Base-by-base conservation (phyloP, 1,284 basidiomycete genomes). In the Neotropicomus parvogracilis region DNA sequence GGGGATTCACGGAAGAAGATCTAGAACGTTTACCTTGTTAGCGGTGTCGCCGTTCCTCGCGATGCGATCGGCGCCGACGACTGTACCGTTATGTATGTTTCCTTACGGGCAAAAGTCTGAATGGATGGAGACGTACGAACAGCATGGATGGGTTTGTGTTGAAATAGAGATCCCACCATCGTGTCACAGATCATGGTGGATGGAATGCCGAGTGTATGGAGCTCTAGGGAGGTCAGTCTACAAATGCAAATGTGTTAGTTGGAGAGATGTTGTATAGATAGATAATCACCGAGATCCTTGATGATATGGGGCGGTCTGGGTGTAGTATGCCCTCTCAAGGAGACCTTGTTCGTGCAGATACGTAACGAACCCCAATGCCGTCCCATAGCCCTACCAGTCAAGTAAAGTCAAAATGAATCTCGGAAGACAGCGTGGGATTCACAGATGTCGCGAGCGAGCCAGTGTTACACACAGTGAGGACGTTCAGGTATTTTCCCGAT, bases 401-500 rank as follows among this genome's bases (percentile, higher is more conserved):
- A 50, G 54, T 4, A 29, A 34, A 7, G 27, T 57, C 44, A 53
- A 20, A 24, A 24, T 24, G 24, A 24, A 24, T 24, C 24, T n/a
- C n/a, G n/a, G n/a, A n/a, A n/a, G n/a, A 36, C 20, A 5, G 21
- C 3, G n/a, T 17, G 8, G 37, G 38, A 48, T 46, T 34, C 56
- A 92, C 91, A 33, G 91, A 93, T 16, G 92, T 95, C 2, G 93
- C 93, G 52, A 97, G 75, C 21, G 88, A 91, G 16, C 93, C 93
- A 16, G 93, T 95, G 68, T 97, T 97, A 74, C 93, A 97, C n/a
- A 95, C 91, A 4, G 92, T 95, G 65, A 95, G 73, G 21, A 95
- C 79, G 62, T 90, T 91, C 49, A 95, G 66, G 45, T 68, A 70
- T 51, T 71, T 70, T 44, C 75, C 75, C 12, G 69, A 65, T 37